Conservation (phyloP, 2,329 filamentous ascomycete genomes). For the Colletotrichum liaoningense region DNA sequence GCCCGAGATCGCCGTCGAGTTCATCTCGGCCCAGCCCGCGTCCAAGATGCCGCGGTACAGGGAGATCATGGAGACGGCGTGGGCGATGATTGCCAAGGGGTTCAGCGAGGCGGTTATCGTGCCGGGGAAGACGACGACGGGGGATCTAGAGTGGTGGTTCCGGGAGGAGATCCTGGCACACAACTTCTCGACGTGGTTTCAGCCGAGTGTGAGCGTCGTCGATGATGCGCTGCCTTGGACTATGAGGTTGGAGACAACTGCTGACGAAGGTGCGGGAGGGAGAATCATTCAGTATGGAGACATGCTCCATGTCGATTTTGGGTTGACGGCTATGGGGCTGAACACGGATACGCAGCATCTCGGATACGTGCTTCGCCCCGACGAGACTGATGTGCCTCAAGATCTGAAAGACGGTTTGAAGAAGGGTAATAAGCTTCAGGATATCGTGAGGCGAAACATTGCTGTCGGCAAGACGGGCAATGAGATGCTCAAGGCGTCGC, state of each 20-base stretch:
- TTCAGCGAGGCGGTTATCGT: slow-evolving; percentile 56
- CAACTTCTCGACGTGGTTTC: slow-evolving; percentile 66
- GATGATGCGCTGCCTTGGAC: slow-evolving; percentile 38
- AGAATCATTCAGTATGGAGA: slow-evolving; percentile 56
- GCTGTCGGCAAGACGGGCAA: slow-evolving; percentile 57
- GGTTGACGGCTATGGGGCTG: slow-evolving; percentile 57
- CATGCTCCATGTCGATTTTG: slow-evolving; percentile 62
- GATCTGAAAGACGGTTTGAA: slow-evolving; percentile 54
- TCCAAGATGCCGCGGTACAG: slow-evolving; percentile 55
- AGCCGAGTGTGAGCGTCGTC: slow-evolving; percentile 57
- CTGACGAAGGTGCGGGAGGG: slow-evolving; percentile 35
- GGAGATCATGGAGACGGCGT: slow-evolving; percentile 61
- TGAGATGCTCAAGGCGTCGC: slow-evolving; percentile 52
- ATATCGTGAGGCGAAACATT: slow-evolving; percentile 58
- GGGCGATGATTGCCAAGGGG: slow-evolving; percentile 59
- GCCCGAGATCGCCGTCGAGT: slow-evolving; percentile 58
- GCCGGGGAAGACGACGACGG: slow-evolving; percentile 55
- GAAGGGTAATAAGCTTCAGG: slow-evolving; percentile 60
- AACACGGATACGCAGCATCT: slow-evolving; percentile 64
- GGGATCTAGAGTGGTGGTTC: slow-evolving; percentile 64
- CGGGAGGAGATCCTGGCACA: slow-evolving; percentile 59
- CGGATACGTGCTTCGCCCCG: slow-evolving; percentile 58
- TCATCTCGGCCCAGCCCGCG: slow-evolving; percentile 56
- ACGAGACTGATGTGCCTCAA: slow-evolving; percentile 52
- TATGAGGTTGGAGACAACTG: background rate